These are phyloP conservation scores for Penicillium angulare DNA, from an alignment of 495 filamentous ascomycete genomes.

Conservation along the genomic window DNA sequence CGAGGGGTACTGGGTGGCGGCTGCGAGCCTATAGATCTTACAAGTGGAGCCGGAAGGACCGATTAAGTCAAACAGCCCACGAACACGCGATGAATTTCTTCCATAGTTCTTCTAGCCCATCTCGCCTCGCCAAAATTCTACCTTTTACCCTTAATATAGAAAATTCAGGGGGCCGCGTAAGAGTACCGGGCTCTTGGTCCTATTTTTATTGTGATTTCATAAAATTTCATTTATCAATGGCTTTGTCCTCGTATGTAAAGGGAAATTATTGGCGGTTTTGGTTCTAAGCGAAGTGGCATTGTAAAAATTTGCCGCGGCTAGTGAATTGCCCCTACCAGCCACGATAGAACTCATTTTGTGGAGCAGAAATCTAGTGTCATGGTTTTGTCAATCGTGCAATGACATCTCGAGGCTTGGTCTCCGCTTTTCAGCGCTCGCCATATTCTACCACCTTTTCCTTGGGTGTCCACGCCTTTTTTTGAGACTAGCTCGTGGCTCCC, in stretches of 20 bases:
- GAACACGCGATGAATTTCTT: background rate
- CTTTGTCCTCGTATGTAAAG: background rate
- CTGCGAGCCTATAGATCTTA: background rate
- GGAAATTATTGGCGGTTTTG: background rate
- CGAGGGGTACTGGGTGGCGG: background rate
- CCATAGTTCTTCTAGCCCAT: background rate
- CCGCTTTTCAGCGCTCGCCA: background rate
- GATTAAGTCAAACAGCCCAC: background rate
- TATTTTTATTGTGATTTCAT: too few species aligned
- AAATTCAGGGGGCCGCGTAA: too few species aligned
- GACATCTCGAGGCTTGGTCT: background rate
- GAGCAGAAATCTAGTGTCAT: background rate
- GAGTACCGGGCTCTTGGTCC: too few species aligned
- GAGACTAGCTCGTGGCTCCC: background rate
- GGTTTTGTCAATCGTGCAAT: background rate
- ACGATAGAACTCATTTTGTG: background rate
- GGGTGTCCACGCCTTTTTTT: background rate
- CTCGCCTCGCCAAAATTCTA: too few species aligned
- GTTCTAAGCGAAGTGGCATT: background rate
- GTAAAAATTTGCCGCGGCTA: background rate
- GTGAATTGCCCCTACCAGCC: background rate
- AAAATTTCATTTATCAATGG: too few species aligned
- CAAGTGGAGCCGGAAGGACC: background rate
- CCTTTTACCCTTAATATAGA: too few species aligned
- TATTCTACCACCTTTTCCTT: background rate